Evolutionary conservation across 2,329 filamentous ascomycete genomes (phyloP).

Genomic region (Lizonia empirigonia): DNA sequence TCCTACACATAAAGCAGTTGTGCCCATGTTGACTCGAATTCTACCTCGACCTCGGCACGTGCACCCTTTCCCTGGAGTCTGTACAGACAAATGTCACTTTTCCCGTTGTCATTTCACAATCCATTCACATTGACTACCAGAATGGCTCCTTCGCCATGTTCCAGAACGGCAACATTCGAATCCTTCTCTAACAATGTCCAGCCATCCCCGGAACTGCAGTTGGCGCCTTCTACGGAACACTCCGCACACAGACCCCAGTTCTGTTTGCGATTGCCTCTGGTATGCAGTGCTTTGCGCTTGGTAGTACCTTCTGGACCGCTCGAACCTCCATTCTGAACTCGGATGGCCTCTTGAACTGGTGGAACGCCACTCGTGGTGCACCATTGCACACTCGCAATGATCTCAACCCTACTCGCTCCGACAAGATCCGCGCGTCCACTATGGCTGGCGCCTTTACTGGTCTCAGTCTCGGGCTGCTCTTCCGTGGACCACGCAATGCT

Average conservation of each 20-base stretch:
- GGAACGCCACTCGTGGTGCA: constrained; percentile 33
- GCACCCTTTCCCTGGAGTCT: no score
- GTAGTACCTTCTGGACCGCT: constrained; percentile 75
- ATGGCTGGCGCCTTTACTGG: constrained; percentile 73
- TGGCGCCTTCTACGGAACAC: constrained; percentile 53
- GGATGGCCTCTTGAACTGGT: constrained; percentile 40
- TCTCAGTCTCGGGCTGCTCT: constrained; percentile 58
- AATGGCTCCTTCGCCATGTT: not conserved
- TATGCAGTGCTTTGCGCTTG: constrained; percentile 80
- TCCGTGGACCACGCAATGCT: constrained; percentile 50
- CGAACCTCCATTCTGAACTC: constrained; percentile 49
- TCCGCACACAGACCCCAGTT: constrained; percentile 69
- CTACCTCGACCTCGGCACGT: no score
- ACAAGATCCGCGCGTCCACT: constrained; percentile 70
- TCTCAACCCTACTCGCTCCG: constrained; percentile 59
- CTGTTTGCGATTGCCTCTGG: constrained; percentile 75
- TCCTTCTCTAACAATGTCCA: constrained; percentile 23
- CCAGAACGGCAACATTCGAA: not conserved
- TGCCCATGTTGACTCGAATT: no score
- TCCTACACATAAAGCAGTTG: no score
- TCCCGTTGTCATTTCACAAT: no score
- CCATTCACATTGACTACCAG: not conserved
- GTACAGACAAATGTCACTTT: no score
- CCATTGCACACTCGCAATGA: constrained; percentile 29
- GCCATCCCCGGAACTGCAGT: constrained; percentile 70